These are phyloP conservation scores for Fusarium succisae DNA, from an alignment of 2,329 filamentous ascomycete genomes.

Conservation along the genomic window DNA sequence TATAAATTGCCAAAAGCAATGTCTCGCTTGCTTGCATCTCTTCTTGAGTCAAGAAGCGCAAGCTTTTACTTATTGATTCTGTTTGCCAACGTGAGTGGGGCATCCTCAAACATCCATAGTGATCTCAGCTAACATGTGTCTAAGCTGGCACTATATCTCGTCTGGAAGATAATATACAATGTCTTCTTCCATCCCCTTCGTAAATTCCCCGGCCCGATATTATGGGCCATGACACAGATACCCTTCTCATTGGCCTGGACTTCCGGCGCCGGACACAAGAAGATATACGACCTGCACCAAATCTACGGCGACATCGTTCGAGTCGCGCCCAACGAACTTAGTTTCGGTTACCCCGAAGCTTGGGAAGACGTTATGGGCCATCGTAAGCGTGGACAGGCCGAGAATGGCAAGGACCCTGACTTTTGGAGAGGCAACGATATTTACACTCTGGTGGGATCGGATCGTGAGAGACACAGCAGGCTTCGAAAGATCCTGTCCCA, in stretches of 20 bases:
- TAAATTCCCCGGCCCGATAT: background rate
- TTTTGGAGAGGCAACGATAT: background rate
- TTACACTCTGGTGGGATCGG: background rate
- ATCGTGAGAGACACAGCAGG: background rate
- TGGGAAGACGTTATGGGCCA: background rate
- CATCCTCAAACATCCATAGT: background rate
- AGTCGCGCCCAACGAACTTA: background rate
- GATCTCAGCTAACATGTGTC: background rate
- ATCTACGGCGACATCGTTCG: background rate
- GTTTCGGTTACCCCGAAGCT: background rate
- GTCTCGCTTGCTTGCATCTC: background rate
- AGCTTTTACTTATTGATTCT: background rate
- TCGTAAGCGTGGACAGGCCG: background rate
- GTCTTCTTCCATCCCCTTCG: background rate
- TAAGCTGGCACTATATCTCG: background rate
- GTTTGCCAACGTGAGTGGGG: fast-evolving
- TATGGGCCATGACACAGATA: background rate
- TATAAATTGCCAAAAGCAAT: background rate
- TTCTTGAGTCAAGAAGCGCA: background rate
- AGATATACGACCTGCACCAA: background rate
- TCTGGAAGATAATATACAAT: background rate
- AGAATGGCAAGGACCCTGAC: background rate
- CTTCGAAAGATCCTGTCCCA: background rate
- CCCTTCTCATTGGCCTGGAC: background rate
- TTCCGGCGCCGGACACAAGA: background rate